A percentile compares a stretch with the other conserved stretches of the same genome.
Evolutionary conservation across 495 filamentous ascomycete genomes (phyloP).

Genomic region (Aspergillus wentii): DNA sequence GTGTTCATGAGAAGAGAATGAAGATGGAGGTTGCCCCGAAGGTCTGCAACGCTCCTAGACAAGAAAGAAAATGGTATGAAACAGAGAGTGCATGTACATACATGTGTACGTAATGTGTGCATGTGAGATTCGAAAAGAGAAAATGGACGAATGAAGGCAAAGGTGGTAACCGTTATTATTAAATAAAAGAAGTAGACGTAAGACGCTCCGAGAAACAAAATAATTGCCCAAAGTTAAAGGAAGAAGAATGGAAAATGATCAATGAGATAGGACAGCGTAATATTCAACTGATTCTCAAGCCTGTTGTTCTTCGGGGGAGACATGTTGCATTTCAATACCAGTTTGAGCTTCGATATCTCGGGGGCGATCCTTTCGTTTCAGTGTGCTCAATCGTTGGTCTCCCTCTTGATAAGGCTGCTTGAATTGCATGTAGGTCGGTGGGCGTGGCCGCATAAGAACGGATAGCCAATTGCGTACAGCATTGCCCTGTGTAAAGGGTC

Average conservation of each 20-base stretch:
- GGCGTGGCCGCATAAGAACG: constrained; percentile 76
- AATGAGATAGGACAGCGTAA: constrained; percentile 3
- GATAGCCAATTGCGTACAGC: constrained; percentile 74
- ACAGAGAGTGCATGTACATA: constrained; percentile 1
- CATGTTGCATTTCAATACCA: constrained; percentile 58
- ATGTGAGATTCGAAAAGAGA: no score
- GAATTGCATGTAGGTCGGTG: constrained; percentile 87
- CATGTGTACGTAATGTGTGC: not conserved
- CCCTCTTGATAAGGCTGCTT: constrained; percentile 72
- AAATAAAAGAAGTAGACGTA: constrained; percentile 1
- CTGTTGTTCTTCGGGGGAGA: constrained; percentile 26
- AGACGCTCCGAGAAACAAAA: constrained; percentile 3
- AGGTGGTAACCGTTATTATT: constrained; percentile 1
- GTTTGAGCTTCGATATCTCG: constrained; percentile 47
- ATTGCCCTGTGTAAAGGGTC: constrained; percentile 80
- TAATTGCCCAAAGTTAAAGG: not conserved
- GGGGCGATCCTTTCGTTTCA: constrained; percentile 50
- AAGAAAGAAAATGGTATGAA: no score
- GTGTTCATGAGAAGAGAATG: not conserved
- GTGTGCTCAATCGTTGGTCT: constrained; percentile 75
- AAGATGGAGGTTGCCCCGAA: no score
- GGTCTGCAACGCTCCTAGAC: no score
- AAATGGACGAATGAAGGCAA: not conserved
- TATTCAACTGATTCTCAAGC: constrained; percentile 3
- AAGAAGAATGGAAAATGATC: constrained; percentile 4